Evolutionary conservation across 495 filamentous ascomycete species (phyloP).

Genomic region (Neurospora sp.): DNA sequence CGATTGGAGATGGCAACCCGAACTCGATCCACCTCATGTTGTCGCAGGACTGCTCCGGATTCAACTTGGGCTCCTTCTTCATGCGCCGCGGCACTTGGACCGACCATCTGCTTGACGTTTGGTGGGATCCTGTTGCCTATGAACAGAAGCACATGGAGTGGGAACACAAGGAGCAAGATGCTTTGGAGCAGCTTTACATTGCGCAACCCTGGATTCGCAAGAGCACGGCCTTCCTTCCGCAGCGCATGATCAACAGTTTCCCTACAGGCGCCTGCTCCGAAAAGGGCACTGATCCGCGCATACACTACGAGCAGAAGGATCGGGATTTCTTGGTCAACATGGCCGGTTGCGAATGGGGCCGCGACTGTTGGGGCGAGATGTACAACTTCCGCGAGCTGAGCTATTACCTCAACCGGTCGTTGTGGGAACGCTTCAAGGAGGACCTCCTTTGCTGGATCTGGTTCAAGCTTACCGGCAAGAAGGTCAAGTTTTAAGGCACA

Average conservation of each 20-base stretch:
- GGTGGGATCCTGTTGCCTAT: conserved; percentile 98
- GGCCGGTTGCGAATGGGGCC: conserved; percentile 93
- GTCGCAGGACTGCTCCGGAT: conserved; percentile 89
- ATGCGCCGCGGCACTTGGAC: conserved; percentile 76
- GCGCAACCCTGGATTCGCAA: conserved; percentile 89
- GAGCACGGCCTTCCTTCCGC: conserved; percentile 79
- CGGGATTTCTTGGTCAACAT: conserved; percentile 97
- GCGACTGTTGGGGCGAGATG: conserved; percentile 98
- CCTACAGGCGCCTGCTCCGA: conserved; percentile 78
- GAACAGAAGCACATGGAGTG: conserved; percentile 99
- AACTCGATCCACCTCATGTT: conserved; percentile 78
- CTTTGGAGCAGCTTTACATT: conserved; percentile 82
- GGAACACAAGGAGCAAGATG: conserved; percentile 98
- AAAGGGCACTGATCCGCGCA: conserved; percentile 55
- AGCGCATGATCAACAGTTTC: conserved; percentile 90
- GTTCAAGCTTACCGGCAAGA: conserved; percentile 45
- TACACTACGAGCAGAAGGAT: conserved; percentile 80
- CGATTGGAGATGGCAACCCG: conserved; percentile 61
- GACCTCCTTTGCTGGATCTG: conserved; percentile 42
- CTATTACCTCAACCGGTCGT: conserved; percentile 71
- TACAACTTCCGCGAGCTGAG: conserved; percentile 83
- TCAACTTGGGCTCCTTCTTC: conserved; percentile 97
- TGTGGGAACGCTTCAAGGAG: conserved; percentile 64
- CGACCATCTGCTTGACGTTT: conserved; percentile 85
- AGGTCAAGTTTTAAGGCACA: conserved; percentile 34